Evolutionary conservation across 345 rosid species (phyloP).

Genomic region (Hypericum androsaemum): DNA sequence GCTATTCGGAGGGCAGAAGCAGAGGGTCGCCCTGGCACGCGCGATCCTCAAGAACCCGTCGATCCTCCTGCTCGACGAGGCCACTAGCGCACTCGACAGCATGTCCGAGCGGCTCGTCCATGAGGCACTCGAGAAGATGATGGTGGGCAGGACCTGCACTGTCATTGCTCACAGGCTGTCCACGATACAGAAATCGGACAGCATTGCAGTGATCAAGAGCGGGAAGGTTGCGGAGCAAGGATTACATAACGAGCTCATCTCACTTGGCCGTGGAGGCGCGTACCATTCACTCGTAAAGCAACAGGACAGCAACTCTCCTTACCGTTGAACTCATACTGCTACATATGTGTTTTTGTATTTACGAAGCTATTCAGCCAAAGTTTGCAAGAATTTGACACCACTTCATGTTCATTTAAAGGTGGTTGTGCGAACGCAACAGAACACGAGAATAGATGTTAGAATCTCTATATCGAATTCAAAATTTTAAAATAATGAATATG

Average conservation of each 20-base stretch:
- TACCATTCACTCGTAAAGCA: constrained; percentile 33
- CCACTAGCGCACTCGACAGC: constrained; percentile 66
- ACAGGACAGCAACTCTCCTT: constrained; percentile 26
- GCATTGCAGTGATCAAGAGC: constrained; percentile 43
- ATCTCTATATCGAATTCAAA: no score
- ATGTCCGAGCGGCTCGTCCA: constrained; percentile 48
- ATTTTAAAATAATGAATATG: no score
- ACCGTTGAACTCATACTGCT: constrained; percentile 9
- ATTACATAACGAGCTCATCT: constrained; percentile 37
- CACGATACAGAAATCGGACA: constrained; percentile 44
- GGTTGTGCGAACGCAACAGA: no score
- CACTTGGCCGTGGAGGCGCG: constrained; percentile 30
- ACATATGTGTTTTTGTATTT: no score
- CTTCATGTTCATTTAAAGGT: no score
- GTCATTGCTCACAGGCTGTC: constrained; percentile 51
- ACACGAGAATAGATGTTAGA: no score
- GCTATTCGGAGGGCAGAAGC: constrained; percentile 72
- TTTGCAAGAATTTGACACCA: no score
- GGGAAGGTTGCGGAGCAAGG: constrained; percentile 51
- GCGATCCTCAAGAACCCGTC: constrained; percentile 58
- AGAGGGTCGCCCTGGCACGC: constrained; percentile 58
- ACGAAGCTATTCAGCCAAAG: no score
- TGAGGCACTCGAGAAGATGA: constrained; percentile 60
- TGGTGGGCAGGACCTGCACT: constrained; percentile 42
- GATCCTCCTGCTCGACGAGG: constrained; percentile 62